Percentiles rank a stretch among this genome's conserved stretches.
Evolutionary conservation across 78 protist genomes (phyloP).

Genomic region (Dictyostelium purpureum): DNA sequence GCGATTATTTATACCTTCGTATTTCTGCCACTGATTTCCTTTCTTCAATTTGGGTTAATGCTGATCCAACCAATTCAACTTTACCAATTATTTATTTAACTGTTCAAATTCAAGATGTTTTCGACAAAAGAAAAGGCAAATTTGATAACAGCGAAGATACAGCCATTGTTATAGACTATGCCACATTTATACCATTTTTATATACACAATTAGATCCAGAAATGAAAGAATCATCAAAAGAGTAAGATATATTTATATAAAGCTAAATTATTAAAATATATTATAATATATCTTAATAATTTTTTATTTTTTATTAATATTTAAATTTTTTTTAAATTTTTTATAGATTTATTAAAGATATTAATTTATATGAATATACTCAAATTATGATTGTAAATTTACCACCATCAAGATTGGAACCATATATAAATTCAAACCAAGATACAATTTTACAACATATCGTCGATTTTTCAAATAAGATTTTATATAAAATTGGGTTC

Average conservation of each 20-base stretch:
- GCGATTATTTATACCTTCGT: conserved; percentile 25
- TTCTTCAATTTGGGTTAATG: conserved; percentile 3
- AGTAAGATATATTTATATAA: background rate
- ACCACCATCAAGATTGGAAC: conserved; percentile 66
- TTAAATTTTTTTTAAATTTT: too few species aligned
- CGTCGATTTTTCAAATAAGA: conserved; percentile 17
- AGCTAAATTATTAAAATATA: background rate
- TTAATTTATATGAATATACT: conserved; percentile 33
- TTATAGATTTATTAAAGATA: background rate
- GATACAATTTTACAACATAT: conserved; percentile 17
- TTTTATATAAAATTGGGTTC: conserved; percentile 75
- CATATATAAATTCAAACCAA: conserved; percentile 67
- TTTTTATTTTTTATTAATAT: background rate
- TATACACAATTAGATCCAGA: conserved; percentile 45
- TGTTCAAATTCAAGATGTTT: background rate
- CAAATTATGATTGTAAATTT: conserved; percentile 28
- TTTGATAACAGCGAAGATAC: background rate
- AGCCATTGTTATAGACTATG: conserved; percentile 16
- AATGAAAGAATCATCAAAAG: background rate
- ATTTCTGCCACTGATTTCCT: background rate
- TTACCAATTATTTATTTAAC: conserved; percentile 10
- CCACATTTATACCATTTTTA: conserved; percentile 22
- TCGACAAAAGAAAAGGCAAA: background rate
- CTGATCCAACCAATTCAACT: background rate
- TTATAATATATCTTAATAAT: background rate